These are phyloP conservation scores for Symbiodinium pilosum DNA, from an alignment of 73 alveolate genomes.

Conservation along the genomic window DNA sequence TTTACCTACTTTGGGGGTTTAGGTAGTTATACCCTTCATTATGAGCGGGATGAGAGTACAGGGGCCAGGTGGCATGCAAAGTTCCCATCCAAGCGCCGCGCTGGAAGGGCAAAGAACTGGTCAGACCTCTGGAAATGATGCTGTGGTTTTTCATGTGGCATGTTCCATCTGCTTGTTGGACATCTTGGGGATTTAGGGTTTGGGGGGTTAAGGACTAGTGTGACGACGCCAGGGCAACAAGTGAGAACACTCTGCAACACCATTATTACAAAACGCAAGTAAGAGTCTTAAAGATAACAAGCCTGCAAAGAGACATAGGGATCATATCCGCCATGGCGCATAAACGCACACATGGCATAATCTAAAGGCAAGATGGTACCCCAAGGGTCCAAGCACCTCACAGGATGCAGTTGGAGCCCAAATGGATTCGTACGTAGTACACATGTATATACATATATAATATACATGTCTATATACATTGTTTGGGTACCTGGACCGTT, in stretches of 20 bases:
- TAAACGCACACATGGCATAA: not conserved
- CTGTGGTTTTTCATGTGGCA: not conserved
- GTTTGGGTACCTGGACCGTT: not conserved
- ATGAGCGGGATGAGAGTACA: too few relatives aligned
- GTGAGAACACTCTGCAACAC: not conserved
- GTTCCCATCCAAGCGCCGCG: conserved; percentile 25
- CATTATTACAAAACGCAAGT: not conserved
- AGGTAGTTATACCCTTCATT: too few relatives aligned
- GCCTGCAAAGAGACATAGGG: too few relatives aligned
- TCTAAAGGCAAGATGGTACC: too few relatives aligned
- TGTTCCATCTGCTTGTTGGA: not conserved
- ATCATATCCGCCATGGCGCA: not conserved
- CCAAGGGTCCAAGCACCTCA: too few relatives aligned
- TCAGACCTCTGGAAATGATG: conserved; percentile 15
- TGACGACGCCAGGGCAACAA: not conserved
- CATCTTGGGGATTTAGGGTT: not conserved
- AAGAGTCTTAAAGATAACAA: not conserved
- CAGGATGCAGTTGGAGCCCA: too few relatives aligned
- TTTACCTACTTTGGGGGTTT: too few relatives aligned
- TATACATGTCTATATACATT: too few relatives aligned
- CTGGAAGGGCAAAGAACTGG: conserved; percentile 64
- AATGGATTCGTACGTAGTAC: not conserved
- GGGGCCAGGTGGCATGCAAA: not conserved
- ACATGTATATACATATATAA: too few relatives aligned
- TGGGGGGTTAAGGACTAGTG: not conserved